These are phyloP conservation scores for Diaporthe helianthi DNA, from an alignment of 2,329 filamentous ascomycete species.

Conservation along the genomic window DNA sequence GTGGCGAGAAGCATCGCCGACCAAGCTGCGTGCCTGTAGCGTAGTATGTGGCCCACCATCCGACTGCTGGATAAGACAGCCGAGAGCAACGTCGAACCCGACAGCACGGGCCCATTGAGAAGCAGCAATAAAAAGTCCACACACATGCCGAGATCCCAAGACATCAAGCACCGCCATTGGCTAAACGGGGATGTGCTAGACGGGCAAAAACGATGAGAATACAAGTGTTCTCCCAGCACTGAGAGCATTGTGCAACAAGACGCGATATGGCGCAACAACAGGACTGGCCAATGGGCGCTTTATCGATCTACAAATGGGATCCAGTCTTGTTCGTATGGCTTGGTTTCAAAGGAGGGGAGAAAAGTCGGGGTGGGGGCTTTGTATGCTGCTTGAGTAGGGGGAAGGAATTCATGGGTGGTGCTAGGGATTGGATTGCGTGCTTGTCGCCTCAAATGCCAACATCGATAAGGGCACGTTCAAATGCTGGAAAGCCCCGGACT, in stretches of 20 bases:
- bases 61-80: conserved; percentile 9
- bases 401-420: not conserved
- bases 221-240: not conserved
- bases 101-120: not conserved
- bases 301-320: conserved; percentile 21
- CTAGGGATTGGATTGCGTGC: conserved; percentile 32
- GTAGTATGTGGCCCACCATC: not conserved
- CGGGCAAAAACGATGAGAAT: not conserved
- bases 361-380: not conserved
- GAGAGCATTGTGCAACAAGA: conserved; percentile 32
- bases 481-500: not conserved
- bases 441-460: conserved; percentile 29
- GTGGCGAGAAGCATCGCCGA: not conserved
- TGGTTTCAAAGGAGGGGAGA: conserved; percentile 9
- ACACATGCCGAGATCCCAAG: conserved; percentile 4
- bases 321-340: conserved; percentile 18
- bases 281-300: conserved; percentile 12
- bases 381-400: not conserved
- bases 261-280: conserved; percentile 33
- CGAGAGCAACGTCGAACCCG: conserved; percentile 3
- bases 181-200: too few relatives aligned
- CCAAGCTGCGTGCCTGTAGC: not conserved
- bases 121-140: conserved; percentile 15
- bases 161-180: not conserved
- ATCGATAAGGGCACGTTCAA: conserved; percentile 31